Evolutionary conservation across 768 basidiomycete species (phyloP).

Genomic region (Candolleomyces efflorescens): DNA sequence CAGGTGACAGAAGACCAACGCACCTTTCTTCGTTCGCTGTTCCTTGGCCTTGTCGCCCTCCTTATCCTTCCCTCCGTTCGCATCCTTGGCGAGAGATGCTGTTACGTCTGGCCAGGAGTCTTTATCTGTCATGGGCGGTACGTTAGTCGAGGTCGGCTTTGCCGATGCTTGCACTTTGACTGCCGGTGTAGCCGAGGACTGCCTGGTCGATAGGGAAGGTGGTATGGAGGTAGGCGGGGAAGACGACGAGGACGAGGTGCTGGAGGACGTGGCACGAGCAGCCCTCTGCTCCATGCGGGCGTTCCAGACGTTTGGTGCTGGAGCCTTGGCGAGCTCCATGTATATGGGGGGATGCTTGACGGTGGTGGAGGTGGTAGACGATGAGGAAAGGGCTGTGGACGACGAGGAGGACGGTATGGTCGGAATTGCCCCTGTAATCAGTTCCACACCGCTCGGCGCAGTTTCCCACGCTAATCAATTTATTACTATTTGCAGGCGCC

Average conservation of each 20-base stretch:
- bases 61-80: slow-evolving; percentile 9
- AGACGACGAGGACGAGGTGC: neutral
- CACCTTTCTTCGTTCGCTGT: slow-evolving; percentile 21
- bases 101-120: slow-evolving; percentile 33
- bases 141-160: slow-evolving; percentile 14
- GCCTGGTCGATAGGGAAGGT: neutral
- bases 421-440: no score
- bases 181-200: neutral
- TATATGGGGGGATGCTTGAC: neutral
- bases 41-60: neutral
- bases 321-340: slow-evolving; percentile 8
- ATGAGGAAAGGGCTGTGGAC: slow-evolving; percentile 10
- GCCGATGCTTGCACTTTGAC: neutral
- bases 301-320: slow-evolving; percentile 21
- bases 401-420: neutral
- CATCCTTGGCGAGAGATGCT: slow-evolving; percentile 9
- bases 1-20: slow-evolving; percentile 11
- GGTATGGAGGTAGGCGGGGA: slow-evolving; percentile 7
- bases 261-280: slow-evolving; percentile 14
- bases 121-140: slow-evolving; percentile 11
- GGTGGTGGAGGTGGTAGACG: slow-evolving; percentile 9
- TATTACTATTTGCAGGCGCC: no score
- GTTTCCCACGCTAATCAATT: no score
- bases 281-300: slow-evolving; percentile 21
- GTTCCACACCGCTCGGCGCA: no score